Conservation (phyloP, 352 stramenopile species). For the Pythium rishiriense region DNA sequence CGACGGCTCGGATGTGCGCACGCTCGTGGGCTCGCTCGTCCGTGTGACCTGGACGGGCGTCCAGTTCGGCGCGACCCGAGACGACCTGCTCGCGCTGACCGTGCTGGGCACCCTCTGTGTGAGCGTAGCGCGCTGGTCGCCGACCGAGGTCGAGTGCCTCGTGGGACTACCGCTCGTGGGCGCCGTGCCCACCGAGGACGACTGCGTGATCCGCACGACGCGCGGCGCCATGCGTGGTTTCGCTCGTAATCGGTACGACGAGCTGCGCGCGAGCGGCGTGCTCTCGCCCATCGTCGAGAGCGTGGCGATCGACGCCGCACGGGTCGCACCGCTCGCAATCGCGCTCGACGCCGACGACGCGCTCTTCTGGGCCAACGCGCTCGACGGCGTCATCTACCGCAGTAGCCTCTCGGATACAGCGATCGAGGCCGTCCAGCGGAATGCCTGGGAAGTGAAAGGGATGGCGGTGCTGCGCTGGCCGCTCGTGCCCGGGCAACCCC, state of each 20-base stretch:
- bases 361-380: constrained; percentile 76
- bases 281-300: constrained; percentile 50
- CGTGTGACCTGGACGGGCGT: constrained; percentile 51
- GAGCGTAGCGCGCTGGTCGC: constrained; percentile 43
- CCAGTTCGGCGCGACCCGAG: constrained; percentile 42
- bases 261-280: constrained; percentile 52
- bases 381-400: constrained; percentile 61
- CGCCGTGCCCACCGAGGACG: constrained; percentile 21
- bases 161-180: constrained; percentile 38
- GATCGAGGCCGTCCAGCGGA: constrained; percentile 44
- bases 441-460: constrained; percentile 55
- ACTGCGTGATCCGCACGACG: constrained; percentile 56
- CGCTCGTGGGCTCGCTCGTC: constrained; percentile 38
- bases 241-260: constrained; percentile 39
- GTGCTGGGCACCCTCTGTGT: constrained; percentile 44
- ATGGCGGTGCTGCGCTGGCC: constrained; percentile 32
- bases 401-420: constrained; percentile 45
- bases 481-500: neutral
- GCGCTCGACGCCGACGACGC: constrained; percentile 38
- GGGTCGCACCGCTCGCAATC: constrained; percentile 51
- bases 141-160: constrained; percentile 56
- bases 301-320: constrained; percentile 37
- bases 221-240: constrained; percentile 49
- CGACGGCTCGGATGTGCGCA: constrained; percentile 20
- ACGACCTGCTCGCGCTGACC: constrained; percentile 38